These are phyloP conservation scores for Neovahlkampfia damariscottae DNA, from an alignment of 78 protist species.

Conservation along the genomic window DNA sequence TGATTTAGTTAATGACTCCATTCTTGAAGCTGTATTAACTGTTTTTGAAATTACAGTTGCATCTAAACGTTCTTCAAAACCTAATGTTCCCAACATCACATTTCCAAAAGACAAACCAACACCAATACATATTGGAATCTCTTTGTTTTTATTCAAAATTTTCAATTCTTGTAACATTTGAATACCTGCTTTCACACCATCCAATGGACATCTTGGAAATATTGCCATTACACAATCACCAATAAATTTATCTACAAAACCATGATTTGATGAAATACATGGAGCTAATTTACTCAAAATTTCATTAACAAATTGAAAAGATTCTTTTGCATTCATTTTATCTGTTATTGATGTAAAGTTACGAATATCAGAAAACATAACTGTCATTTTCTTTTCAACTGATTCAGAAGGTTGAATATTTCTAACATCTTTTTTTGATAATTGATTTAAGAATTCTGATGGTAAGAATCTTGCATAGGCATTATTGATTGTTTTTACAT, in stretches of 20 bases:
- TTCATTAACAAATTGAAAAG: slow-evolving; percentile 38
- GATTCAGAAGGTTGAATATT: too few relatives aligned
- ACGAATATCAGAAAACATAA: slow-evolving; percentile 53
- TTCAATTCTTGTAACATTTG: slow-evolving; percentile 7
- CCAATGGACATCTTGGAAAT: slow-evolving; percentile 4
- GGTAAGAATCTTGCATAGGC: too few relatives aligned
- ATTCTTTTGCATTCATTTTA: slow-evolving; percentile 29
- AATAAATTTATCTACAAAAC: slow-evolving; percentile 35
- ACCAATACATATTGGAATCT: slow-evolving; percentile 13
- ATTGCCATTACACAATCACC: slow-evolving; percentile 28
- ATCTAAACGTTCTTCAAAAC: slow-evolving; percentile 17
- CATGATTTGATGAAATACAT: too few relatives aligned
- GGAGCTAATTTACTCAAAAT: slow-evolving; percentile 48
- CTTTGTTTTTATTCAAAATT: too few relatives aligned
- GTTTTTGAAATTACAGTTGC: slow-evolving; percentile 25
- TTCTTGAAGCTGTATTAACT: slow-evolving; percentile 32
- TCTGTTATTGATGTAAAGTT: slow-evolving; percentile 50
- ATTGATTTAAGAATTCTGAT: too few relatives aligned
- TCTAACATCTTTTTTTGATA: too few relatives aligned
- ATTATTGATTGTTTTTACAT: too few relatives aligned
- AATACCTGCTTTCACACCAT: background rate
- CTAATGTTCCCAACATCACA: slow-evolving; percentile 28
- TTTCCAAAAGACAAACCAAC: slow-evolving; percentile 33
- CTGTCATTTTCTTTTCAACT: too few relatives aligned
- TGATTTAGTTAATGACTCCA: slow-evolving; percentile 14